Percentiles rank a stretch among this genome's conserved stretches.
Evolutionary conservation across 192 early-diverging fungal species (phyloP).

Genomic region (Chytriomyces sp.): DNA sequence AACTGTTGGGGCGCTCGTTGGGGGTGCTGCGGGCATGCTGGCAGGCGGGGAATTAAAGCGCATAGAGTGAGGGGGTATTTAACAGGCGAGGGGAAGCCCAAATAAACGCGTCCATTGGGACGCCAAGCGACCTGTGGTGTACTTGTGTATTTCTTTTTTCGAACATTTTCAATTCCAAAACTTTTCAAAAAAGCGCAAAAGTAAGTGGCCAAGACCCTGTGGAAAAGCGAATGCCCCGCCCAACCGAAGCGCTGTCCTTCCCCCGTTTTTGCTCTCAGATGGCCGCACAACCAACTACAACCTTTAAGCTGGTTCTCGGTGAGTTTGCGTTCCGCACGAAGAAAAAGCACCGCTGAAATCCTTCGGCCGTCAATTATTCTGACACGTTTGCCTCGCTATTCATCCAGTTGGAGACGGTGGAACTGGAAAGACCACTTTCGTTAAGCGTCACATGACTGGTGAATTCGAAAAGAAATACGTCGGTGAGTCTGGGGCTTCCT

Average conservation of each 20-base stretch:
- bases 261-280: neutral
- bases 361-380: neutral
- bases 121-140: too few relatives aligned
- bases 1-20: neutral
- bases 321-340: conserved; percentile 26
- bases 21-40: neutral
- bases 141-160: too few relatives aligned
- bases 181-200: too few relatives aligned
- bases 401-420: conserved; percentile 92
- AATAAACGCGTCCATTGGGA: too few relatives aligned
- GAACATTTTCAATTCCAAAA: too few relatives aligned
- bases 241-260: too few relatives aligned
- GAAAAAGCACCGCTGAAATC: too few relatives aligned
- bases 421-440: conserved; percentile 99
- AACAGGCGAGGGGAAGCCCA: too few relatives aligned
- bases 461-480: conserved; percentile 99
- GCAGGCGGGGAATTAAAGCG: too few relatives aligned
- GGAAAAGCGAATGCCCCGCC: too few relatives aligned
- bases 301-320: conserved; percentile 93
- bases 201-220: too few relatives aligned
- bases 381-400: neutral
- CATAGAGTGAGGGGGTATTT: too few relatives aligned
- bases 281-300: conserved; percentile 53
- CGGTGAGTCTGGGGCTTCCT: conserved; percentile 58
- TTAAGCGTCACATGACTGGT: conserved; percentile 98